Conservation (phyloP, 768 basidiomycete species). For the Rhodosporidiobolus sp. region DNA sequence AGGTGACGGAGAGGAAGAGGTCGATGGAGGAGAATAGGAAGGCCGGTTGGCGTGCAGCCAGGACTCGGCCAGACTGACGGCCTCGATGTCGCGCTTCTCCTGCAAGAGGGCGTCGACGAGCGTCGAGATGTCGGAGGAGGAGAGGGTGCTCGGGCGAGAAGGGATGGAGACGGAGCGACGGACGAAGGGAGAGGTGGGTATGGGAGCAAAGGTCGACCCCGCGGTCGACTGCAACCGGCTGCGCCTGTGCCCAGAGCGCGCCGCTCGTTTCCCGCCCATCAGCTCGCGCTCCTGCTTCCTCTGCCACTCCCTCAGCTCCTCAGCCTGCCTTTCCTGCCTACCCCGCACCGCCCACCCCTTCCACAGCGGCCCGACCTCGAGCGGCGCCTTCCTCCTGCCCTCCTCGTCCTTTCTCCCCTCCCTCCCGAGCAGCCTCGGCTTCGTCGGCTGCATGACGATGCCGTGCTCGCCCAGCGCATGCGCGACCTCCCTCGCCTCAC, state of each 20-base stretch:
- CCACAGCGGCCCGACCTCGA: neutral
- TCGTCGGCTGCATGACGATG: neutral
- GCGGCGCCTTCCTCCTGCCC: neutral
- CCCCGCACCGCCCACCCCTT: conserved; percentile 3
- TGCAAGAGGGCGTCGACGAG: conserved; percentile 16
- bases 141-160: neutral
- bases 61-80: conserved; percentile 16
- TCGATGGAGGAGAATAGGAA: neutral
- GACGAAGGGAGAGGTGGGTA: neutral
- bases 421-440: neutral
- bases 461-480: neutral
- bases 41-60: conserved; percentile 20
- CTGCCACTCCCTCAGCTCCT: neutral
- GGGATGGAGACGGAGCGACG: neutral
- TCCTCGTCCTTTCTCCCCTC: neutral
- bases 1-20: neutral
- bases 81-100: conserved; percentile 1
- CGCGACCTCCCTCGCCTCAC: conserved; percentile 6
- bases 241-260: neutral
- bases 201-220: neutral
- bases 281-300: neutral
- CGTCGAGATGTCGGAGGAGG: conserved; percentile 5
- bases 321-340: too few species aligned
- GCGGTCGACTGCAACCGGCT: neutral
- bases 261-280: neutral